These are phyloP conservation scores for Aureobasidium sp. DNA, from an alignment of 2,329 filamentous ascomycete species.

Conservation along the genomic window DNA sequence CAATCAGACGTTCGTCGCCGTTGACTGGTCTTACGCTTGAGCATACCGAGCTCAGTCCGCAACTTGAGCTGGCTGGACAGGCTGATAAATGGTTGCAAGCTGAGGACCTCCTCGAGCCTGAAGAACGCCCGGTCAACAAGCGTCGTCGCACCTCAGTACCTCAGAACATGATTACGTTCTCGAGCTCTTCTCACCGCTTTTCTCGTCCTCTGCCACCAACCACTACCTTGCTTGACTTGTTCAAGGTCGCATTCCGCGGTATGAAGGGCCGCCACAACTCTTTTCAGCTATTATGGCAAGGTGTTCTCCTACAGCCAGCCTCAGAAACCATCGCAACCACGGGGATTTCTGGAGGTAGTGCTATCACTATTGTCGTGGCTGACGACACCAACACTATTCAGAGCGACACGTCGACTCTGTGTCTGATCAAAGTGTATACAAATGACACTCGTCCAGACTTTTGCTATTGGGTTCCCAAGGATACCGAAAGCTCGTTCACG, in stretches of 20 bases:
- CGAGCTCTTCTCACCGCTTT: slow-evolving; percentile 19
- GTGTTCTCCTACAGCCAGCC: neutral
- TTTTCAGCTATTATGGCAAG: slow-evolving; percentile 23
- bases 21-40: slow-evolving; percentile 25
- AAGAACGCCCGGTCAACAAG: neutral
- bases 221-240: slow-evolving; percentile 21
- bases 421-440: slow-evolving; percentile 21
- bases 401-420: neutral
- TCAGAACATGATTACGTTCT: slow-evolving; percentile 16
- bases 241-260: slow-evolving; percentile 25
- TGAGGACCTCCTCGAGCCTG: slow-evolving; percentile 8
- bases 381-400: slow-evolving; percentile 16
- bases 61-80: slow-evolving; percentile 21
- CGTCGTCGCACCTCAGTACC: neutral
- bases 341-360: slow-evolving; percentile 13
- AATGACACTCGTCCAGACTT: slow-evolving; percentile 9
- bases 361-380: slow-evolving; percentile 17
- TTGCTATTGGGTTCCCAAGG: slow-evolving; percentile 23
- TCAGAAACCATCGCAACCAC: neutral
- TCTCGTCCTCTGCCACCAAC: slow-evolving; percentile 6
- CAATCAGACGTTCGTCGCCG: slow-evolving; percentile 27
- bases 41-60: slow-evolving; percentile 20
- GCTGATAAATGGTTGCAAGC: slow-evolving; percentile 23
- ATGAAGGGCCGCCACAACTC: slow-evolving; percentile 22
- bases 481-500: slow-evolving; percentile 18